Base-by-base conservation (phyloP, 495 filamentous ascomycete species). In the Penicillium antarcticum region DNA sequence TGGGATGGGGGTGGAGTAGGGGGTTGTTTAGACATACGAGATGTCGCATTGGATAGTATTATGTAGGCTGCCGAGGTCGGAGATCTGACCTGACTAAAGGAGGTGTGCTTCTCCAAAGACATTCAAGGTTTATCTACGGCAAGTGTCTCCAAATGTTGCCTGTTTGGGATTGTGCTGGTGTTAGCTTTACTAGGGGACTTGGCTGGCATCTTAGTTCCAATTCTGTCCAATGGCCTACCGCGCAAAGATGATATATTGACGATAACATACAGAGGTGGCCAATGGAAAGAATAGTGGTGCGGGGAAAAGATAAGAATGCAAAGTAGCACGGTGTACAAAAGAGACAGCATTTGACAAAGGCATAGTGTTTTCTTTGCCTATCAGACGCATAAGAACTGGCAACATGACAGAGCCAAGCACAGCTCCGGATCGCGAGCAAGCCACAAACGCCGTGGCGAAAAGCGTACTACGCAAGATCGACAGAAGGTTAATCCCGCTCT, bases 401-500 rank as follows among this genome's bases (percentile, higher is more conserved):
- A n/a, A 13, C 13, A 19, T 57, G 53, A 38, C 47, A 0, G 56
- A 52, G 11, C 42, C 51, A 11, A 52, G 16, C 23, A 13, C 41
- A 19, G 8, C 38, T 17, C 31, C 50, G 32, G 47, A 51, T 10
- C 36, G 31, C 10, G 57, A 58, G 41, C 47, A 52, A 32, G 45
- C 37, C 11, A 50, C 45, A 14, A 35, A 63, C 33, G 14, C 37
- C 31, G 8, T 54, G 14, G 52, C 52, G 7, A 60, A 54, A 37
- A 36, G 54, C 24, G 56, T 64, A 14, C 34, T 79, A 42, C 58
- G 65, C 32, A 81, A 81, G 61, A 79, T 80, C 41, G 78, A 81
- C 55, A 57, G 55, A 43, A 65, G 73, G 46, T 24, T 81, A 17
- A 68, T 81, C 53, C 78, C 78, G 0, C 62, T 74, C 11, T 24